A percentile compares a stretch with the other conserved stretches of the same genome.
Conservation (phyloP, 164 flowering plant species). For the Stephania japonica region DNA sequence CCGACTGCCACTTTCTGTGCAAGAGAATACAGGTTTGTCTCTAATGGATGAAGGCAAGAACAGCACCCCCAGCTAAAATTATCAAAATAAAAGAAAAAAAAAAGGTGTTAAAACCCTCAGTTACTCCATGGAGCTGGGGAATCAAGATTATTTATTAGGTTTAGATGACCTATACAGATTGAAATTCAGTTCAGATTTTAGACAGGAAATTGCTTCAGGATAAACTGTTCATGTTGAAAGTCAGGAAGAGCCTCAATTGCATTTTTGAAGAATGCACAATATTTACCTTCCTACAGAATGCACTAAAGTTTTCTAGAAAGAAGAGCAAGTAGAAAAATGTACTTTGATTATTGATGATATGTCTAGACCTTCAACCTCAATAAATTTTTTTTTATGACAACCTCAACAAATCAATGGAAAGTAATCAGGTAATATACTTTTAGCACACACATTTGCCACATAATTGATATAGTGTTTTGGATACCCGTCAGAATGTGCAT, state of each 20-base stretch:
- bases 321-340: not conserved
- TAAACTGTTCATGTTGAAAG: not conserved
- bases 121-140: not conserved
- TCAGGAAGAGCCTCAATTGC: not conserved
- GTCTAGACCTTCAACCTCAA: not conserved
- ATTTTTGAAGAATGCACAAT: not conserved
- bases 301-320: not conserved
- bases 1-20: slow-evolving; percentile 39
- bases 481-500: no score
- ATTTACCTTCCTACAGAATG: not conserved
- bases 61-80: slow-evolving; percentile 78
- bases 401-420: not conserved
- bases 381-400: no score
- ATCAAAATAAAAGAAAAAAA: not conserved
- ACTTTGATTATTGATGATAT: not conserved
- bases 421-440: no score
- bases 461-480: no score
- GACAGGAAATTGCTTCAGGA: not conserved
- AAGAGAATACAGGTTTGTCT: slow-evolving; percentile 50
- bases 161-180: not conserved
- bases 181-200: not conserved
- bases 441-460: no score
- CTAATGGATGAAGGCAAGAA: slow-evolving; percentile 54
- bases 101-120: not conserved
- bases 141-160: not conserved